Base-by-base conservation (phyloP, 495 filamentous ascomycete genomes). In the Cercophora scortea region DNA sequence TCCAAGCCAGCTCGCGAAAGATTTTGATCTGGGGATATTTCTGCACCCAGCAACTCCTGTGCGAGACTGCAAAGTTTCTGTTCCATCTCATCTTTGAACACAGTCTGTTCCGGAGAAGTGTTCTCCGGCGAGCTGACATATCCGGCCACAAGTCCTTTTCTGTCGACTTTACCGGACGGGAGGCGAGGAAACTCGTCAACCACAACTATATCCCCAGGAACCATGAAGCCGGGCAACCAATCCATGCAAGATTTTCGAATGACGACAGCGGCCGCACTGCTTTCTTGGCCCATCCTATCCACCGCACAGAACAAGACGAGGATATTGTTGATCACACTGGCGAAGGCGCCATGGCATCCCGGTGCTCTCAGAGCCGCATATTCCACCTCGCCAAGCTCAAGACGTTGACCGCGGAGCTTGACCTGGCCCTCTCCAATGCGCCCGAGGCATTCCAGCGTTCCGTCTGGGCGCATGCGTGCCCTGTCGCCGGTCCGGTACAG, bases 401-500 rank as follows among this genome's bases (percentile, higher is more conserved):
- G 75, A 44, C 89, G 72, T 62, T 92, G 89, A 2, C 89, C 89
- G 18, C 87, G 76, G 6, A 95, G 69, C 60, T 95, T 95, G 13
- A 95, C 80, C 62, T 95, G 89, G 3, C 87, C 87, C 16, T 77
- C 78, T 1, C 77, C 75, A 11, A 96, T 84, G 39, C 92, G 83
- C 5, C 92, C 92, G 3, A 90, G 78, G 61, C 87, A 93, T 56
- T 95, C 88, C 1, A 96, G 72, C 0, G 75, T 76, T 1, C 90
- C 89, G 40, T 84, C 79, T 1, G 76, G 67, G 8, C 83, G 68
- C 36, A 91, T 77, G 13, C 82, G 74, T 0, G 86, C 92, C 55
- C 83, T 84, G 64, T 97, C 91, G 5, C 91, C 91, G 2, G 92
- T 97, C 18, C 87, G 77, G 67, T 96, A 96, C 17, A 92, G 74